Base-by-base conservation (phyloP, 2,329 filamentous ascomycete species). In the Aspergillus uvarum region DNA sequence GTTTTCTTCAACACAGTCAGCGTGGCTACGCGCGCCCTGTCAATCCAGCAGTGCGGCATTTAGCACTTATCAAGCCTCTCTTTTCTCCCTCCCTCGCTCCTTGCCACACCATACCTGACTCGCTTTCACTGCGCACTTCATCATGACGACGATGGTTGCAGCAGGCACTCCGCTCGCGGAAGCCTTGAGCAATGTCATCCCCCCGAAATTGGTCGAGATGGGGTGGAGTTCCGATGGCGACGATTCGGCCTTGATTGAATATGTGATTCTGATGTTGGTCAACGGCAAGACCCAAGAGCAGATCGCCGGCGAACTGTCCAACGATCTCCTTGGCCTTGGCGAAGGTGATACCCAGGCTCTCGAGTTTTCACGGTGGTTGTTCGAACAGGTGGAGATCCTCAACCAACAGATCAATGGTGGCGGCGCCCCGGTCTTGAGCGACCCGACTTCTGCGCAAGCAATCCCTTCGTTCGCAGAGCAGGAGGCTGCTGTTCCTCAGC, bases 211-310 rank as follows among this genome's bases (percentile, higher is more conserved):
- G 59, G 86, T 92, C 60, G 94, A 99, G 78, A 89, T 93, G 67
- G 94, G 93, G 70, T 98, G 95, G 94, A 92, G 88, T 63, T 88
- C 89, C 31, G 89, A 89, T 67, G 90, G 91, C 68, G 86, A 87
- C 71, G 92, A 94, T 76, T 88, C 89, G 24, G 91, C 92, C 42
- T 85, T 99, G 61, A 89, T 92, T 61, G 95, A 99, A 79, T 99
- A 98, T 79, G 95, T 99, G 67, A 89, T 98, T 60, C 86, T 98
- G 64, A 97, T 98, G 94, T 85, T 99, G 32, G 91, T 91, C 63
- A 98, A 97, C 78, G 92, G 93, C 70, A 97, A 96, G 77, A 92
- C 90, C 4, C 89, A 96, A 74, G 87, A 93, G 54, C 89, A 97
- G 74, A 94, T 99, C 66, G 90, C 92, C 10, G 82, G 86, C 48